Evolutionary conservation across 176 grass and related monocot genomes (phyloP), one percentile per base, ranked within the genome.

Genomic region (Ampelocalamus luodianensis): DNA sequence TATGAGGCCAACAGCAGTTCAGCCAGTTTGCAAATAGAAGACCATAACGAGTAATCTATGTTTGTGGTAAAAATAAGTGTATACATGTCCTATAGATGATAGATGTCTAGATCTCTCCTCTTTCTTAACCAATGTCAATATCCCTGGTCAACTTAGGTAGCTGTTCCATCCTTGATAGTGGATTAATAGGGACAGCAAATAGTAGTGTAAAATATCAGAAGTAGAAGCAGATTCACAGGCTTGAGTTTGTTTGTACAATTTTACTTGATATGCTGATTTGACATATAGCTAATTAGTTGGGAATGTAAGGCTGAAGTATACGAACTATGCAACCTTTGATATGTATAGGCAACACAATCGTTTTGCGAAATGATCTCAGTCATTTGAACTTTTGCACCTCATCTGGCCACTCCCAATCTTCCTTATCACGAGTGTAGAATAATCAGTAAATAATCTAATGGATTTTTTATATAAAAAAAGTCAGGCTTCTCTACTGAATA

Each of bases 1-100:
- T 59, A 90, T 92, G 93, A 88, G 71, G 72, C 17, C 86, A 40
- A 27, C 37, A 68, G 80, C 74, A 32, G 42, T 70, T 60, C 87
- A 88, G 72, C 58, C 78, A 82, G 72, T 82, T 78, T 68, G 50
- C 40, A 92, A 78, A 78, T 85, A 85, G 65, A 82, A 51, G 43
- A 77, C 9, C 22, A 10, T 70, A 44, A 16, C 1, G 15, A 67
- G 37, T 46, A 80, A 15, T 66, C 20, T 80, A 38, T 15, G 66
- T 82, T 58, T 85, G 40, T 61, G 53, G 10, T 58, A 39, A 27
- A 56, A 90, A 23, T 11, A 68, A 63, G 75, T 61, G 77, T 32
- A 89, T 69, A 36, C 29, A 69, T 78, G 58, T 53, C 7, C 43
- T 51, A 71, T 54, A 90, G 60, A 75, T 37, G 24, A 37, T 38